Evolutionary conservation across 495 filamentous ascomycete genomes (phyloP), one percentile per base, ranked within the genome.

Genomic region (Podospora tetraspora): DNA sequence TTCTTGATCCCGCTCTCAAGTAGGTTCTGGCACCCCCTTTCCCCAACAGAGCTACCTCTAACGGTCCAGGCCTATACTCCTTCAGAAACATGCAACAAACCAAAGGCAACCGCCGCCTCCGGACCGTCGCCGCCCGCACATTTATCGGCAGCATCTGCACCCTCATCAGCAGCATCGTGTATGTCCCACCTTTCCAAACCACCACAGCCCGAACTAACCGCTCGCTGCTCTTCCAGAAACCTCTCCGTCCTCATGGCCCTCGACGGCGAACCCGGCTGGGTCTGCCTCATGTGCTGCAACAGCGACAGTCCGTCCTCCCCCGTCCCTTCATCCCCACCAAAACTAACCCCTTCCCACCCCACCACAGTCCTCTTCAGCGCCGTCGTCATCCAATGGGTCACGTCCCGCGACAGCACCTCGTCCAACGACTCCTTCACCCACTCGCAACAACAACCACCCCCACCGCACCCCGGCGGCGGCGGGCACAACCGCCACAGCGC

Each of bases 201-300:
- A 23, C 6, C 27, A 1, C 1, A 21, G n/a, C 62, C 57, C 10
- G 30, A 16, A 58, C 32, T 23, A 8, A 21, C 11, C 19, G 32
- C 23, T 56, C 52, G 59, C 13, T 8, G 2, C 1, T 23, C 25
- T 34, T 37, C 83, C 61, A 84, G 82, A n/a, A 87, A 87, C 72
- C 74, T 87, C 9, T 79, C 81, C 11, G 77, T 85, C 0, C 76
- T 86, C 21, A 81, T 83, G 76, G 79, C 76, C 0, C 78, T 85
- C 11, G 73, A 82, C 43, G 84, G 84, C 52, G 84, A 87, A 67
- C 84, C 80, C 4, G 84, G 80, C 30, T 87, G 84, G 84, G 79
- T 86, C 12, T 87, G 81, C 70, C 75, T 87, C 37, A 84, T 85
- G 79, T 85, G 82, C 68, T 87, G 84, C 69, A 86, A 86, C 70